phyloP scores from a whole-genome alignment of 208 protist species.

The Willaertia magna region DNA sequence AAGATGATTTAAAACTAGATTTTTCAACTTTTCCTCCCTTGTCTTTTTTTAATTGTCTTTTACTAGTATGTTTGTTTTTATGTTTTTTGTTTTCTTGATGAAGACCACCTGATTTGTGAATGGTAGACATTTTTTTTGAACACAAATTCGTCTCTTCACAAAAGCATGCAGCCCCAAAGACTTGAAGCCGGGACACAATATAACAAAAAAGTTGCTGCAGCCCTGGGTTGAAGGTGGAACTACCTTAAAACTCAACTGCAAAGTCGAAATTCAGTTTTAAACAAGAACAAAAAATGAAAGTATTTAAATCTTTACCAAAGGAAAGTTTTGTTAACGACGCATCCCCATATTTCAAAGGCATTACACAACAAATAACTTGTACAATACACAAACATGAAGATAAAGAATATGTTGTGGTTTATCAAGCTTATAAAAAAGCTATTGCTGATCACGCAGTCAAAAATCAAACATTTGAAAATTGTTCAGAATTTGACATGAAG shows the following conservation, averaged over 20 bases:
- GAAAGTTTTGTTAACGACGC: neutral
- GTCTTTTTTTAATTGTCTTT: neutral
- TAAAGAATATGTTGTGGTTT: neutral
- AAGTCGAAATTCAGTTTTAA: no score
- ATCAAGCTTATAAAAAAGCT: neutral
- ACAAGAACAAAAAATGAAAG: no score
- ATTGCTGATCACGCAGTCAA: conserved; percentile 4
- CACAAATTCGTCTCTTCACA: no score
- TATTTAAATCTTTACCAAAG: no score
- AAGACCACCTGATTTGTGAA: neutral
- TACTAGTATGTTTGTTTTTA: neutral
- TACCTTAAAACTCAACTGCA: no score
- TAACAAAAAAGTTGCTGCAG: no score
- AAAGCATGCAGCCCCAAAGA: no score
- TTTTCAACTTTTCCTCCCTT: neutral
- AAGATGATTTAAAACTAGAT: neutral
- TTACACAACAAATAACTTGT: neutral
- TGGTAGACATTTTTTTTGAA: neutral
- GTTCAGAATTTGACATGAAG: neutral
- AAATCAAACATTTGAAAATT: neutral
- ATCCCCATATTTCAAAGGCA: neutral
- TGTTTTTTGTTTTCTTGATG: conserved; percentile 1
- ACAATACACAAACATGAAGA: neutral
- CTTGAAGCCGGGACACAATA: no score
- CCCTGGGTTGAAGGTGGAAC: no score